phyloP scores from a whole-genome alignment of 768 basidiomycete genomes.

The Collybia nuda region DNA sequence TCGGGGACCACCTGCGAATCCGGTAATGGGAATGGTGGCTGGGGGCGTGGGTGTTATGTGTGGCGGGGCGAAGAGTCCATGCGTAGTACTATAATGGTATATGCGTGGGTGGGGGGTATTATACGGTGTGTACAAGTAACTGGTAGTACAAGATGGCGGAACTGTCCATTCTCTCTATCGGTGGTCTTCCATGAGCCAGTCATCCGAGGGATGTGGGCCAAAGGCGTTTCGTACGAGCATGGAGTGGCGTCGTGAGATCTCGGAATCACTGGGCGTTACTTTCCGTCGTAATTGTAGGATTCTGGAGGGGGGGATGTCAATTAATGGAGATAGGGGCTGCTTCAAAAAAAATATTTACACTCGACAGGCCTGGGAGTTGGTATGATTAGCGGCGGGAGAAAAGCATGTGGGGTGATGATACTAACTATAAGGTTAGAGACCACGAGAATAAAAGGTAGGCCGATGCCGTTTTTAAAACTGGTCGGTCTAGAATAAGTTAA shows the following conservation, averaged over 20 bases:
- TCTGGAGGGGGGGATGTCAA: slow-evolving; percentile 17
- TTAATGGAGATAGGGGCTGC: neutral
- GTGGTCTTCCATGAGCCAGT: no score
- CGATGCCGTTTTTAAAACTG: slow-evolving; percentile 29
- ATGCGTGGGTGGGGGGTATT: no score
- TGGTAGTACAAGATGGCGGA: no score
- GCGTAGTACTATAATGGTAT: no score
- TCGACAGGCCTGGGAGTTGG: slow-evolving; percentile 32
- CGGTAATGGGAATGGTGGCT: no score
- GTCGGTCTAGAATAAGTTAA: slow-evolving; percentile 22
- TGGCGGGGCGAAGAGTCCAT: no score
- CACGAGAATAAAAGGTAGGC: slow-evolving; percentile 33
- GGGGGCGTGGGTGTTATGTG: no score
- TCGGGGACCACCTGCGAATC: no score
- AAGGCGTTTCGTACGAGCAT: slow-evolving; percentile 24
- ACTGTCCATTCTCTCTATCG: no score
- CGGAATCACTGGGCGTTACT: slow-evolving; percentile 29
- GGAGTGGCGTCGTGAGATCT: slow-evolving; percentile 29
- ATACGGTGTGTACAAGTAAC: no score
- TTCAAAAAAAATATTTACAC: slow-evolving; percentile 18
- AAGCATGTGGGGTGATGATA: neutral
- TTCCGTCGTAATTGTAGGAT: slow-evolving; percentile 40
- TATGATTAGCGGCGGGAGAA: neutral
- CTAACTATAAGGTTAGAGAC: slow-evolving; percentile 36
- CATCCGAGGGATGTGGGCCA: slow-evolving; percentile 1